Evolutionary conservation across 1,139 yeast genomes (phyloP), one percentile per base, ranked within the genome.

Genomic region (Waltiozyma sp.): DNA sequence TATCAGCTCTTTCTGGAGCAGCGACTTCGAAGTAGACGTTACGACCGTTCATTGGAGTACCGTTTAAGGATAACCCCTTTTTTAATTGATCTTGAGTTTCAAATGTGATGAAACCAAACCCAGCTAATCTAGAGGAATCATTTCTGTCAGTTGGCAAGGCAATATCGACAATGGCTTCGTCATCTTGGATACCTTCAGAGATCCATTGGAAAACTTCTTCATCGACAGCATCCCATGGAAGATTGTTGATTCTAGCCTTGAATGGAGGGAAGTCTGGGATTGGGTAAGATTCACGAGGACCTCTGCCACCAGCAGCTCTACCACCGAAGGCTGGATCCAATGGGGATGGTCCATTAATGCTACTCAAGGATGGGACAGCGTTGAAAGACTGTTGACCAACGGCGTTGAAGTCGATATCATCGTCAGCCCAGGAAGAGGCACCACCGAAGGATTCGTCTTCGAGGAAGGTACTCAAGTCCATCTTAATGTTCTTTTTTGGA

Each of bases 261-360:
- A 66, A 93, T 44, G 99, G 99, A 28, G 96, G 89, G 44, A 69
- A 73, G 57, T 88, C 94, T 40, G 99, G 99, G 49, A 93, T 72
- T 39, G 95, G 95, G 57, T 68, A 83, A 57, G 80, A 91, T 49
- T 71, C 74, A 63, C 86, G 75, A 50, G 72, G 71, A 43, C 56
- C 59, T 43, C 69, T 49, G 37, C 34, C 34, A 33, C 36, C 36
- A 11, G 18, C 36, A 33, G 53, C 50, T 28, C 53, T 53, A 46
- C 49, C 60, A 39, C 59, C 65, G 43, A 64, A 56, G 13, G 68
- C 64, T 26, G 68, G 68, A 47, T 65, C 69, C 46, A 54, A 48
- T 40, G 62, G 53, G 34, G 61, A 57, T 19, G 62, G 62, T 38
- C 59, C 61, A 15, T 4, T 9, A 4, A 33, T 11, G 11, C 11